Conservation (phyloP, 2,329 filamentous ascomycete species). For the Cladosporium sp. region DNA sequence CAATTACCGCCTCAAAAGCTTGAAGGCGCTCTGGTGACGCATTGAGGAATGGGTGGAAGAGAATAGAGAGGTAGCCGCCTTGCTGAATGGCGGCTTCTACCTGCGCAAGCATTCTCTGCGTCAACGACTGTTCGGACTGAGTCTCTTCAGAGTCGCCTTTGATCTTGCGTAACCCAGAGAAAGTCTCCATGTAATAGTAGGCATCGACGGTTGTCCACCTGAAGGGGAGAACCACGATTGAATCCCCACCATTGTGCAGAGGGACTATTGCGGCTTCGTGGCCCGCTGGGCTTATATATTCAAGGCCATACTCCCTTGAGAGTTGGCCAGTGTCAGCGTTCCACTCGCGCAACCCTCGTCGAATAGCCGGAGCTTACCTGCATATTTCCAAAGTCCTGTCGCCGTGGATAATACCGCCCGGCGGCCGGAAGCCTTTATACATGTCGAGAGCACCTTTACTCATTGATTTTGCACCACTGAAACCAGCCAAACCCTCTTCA, state of each 20-base stretch:
- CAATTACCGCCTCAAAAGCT: slow-evolving; percentile 26
- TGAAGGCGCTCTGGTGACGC: slow-evolving; percentile 20
- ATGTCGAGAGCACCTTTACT: slow-evolving; percentile 14
- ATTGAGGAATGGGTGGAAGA: slow-evolving; percentile 32
- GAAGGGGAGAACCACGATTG: slow-evolving; percentile 25
- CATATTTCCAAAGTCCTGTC: slow-evolving; percentile 28
- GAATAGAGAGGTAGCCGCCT: slow-evolving; percentile 25
- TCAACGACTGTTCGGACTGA: slow-evolving; percentile 20
- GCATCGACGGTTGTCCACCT: slow-evolving; percentile 30
- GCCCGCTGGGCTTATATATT: slow-evolving; percentile 31
- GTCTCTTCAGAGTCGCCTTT: slow-evolving; percentile 23
- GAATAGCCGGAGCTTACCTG: background rate
- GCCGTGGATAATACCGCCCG: slow-evolving; percentile 29
- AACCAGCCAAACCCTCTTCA: slow-evolving; percentile 19
- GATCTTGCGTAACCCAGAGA: slow-evolving; percentile 24
- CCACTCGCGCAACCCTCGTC: too few relatives aligned
- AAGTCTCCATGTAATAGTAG: slow-evolving; percentile 31
- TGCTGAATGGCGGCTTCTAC: slow-evolving; percentile 27
- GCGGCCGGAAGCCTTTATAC: slow-evolving; percentile 30
- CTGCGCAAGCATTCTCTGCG: slow-evolving; percentile 20
- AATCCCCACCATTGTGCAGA: slow-evolving; percentile 15
- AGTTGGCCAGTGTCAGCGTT: too few relatives aligned
- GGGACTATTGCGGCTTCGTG: slow-evolving; percentile 24
- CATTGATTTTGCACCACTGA: slow-evolving; percentile 12
- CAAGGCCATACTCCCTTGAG: slow-evolving; percentile 22